Percentiles rank a stretch among this genome's conserved stretches.
Conservation (phyloP, 2,329 filamentous ascomycete species). For the Fusarium xyrophilum region DNA sequence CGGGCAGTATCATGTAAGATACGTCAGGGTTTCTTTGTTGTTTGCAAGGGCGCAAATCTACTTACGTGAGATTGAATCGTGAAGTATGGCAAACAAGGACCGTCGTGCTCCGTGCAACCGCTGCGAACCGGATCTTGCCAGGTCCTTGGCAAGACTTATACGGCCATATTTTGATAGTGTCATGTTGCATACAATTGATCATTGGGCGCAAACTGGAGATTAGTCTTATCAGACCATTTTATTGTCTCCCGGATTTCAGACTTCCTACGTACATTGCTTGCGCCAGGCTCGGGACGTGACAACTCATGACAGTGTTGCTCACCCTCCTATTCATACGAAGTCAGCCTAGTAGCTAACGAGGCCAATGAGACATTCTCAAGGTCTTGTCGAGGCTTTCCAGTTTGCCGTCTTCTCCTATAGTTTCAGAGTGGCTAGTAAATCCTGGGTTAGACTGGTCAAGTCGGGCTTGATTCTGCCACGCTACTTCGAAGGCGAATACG, state of each 20-base stretch:
- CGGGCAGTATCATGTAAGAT: background rate
- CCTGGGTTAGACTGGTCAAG: background rate
- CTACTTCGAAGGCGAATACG: background rate
- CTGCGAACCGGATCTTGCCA: background rate
- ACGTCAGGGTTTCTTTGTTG: background rate
- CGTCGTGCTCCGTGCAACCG: background rate
- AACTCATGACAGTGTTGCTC: background rate
- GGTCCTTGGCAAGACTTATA: background rate
- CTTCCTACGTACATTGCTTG: background rate
- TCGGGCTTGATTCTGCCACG: background rate
- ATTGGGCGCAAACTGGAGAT: background rate
- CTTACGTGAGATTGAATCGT: constrained; percentile 5
- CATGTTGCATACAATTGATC: background rate
- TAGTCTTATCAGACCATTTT: background rate
- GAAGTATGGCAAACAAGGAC: background rate
- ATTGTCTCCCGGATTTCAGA: background rate
- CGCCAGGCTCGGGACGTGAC: background rate
- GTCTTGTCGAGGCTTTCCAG: background rate
- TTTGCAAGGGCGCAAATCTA: background rate
- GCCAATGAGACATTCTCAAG: background rate
- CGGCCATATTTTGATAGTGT: background rate
- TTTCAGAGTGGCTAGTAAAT: background rate
- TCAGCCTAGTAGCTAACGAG: background rate
- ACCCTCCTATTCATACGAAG: background rate
- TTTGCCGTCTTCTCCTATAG: background rate